Base-by-base conservation (phyloP, 1,284 basidiomycete genomes). In the Malassezia psittaci region DNA sequence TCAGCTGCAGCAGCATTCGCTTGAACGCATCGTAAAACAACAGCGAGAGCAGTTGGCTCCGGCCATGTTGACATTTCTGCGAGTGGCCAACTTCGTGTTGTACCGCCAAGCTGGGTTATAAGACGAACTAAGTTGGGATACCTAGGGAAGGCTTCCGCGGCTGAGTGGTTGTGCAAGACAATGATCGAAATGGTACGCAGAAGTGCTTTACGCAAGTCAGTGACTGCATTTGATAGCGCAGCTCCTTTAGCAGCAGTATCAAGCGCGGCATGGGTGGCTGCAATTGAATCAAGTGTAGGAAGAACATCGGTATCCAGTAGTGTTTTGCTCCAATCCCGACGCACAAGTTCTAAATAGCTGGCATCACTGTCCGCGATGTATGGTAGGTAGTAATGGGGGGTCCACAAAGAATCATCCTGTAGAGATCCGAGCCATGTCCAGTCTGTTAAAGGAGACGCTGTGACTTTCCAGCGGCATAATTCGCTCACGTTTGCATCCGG, bases 1-100 rank as follows among this genome's bases (percentile, higher is more conserved):
- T 77, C 76, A 0, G 90, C 89, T 57, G 83, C 84, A 0, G 77
- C 67, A 21, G 88, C 81, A 0, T 86, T 86, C 2, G 85, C 81
- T 2, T 77, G 75, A 0, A 83, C 82, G 24, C 88, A 78, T 1
- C 79, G 80, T 11, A 74, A 77, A 18, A 94, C 76, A 10, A 90
- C 69, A 9, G 77, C 76, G 5, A 93, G 72, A 0, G 83, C 81
- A 39, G 48, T 58, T 12, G 59, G 6, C 18, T 53, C 60, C 2
- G 66, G 53, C 41, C 41, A 55, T 15, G 39, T 39, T 21, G 57
- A 40, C 51, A 33, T 16, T 12, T 41, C 48, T 12, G 18, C 36
- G 33, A 9, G 52, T 37, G 46, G 44, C 48, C 52, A 54, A 12
- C 40, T 29, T n/a, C 46, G 42, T 13, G 38, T 32, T 18, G 48